Percentiles rank a stretch among this genome's conserved stretches.
These are phyloP conservation scores for Inga laurina DNA, from an alignment of 306 rosid species.

Conservation along the genomic window DNA sequence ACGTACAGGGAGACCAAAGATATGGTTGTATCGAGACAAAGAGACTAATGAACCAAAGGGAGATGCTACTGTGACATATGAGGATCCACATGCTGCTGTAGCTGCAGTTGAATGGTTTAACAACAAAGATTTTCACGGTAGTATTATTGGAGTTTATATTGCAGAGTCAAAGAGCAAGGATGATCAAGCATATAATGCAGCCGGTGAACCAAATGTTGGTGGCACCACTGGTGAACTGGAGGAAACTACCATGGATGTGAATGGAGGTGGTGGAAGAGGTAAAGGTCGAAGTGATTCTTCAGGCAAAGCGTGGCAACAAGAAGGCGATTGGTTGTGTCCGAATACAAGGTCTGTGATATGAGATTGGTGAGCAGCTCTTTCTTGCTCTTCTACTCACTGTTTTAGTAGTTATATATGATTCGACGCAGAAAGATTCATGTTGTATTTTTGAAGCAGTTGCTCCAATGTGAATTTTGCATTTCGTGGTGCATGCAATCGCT, in stretches of 20 bases:
- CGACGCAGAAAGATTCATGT: conserved; percentile 40
- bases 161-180: conserved; percentile 95
- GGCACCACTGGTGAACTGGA: conserved; percentile 51
- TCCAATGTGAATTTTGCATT: conserved; percentile 95
- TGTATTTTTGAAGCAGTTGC: conserved; percentile 66
- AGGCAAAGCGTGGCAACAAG: conserved; percentile 97
- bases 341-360: conserved; percentile 99
- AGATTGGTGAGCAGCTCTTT: conserved; percentile 97
- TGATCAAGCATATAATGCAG: conserved; percentile 55
- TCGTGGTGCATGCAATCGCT: conserved; percentile 98
- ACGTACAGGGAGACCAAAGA: conserved; percentile 88
- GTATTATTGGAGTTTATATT: conserved; percentile 75
- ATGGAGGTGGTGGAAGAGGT: conserved; percentile 68
- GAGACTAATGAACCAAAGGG: conserved; percentile 94
- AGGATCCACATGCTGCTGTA: conserved; percentile 94
- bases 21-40: conserved; percentile 91
- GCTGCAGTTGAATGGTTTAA: conserved; percentile 99
- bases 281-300: conserved; percentile 77
- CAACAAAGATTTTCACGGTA: conserved; percentile 92
- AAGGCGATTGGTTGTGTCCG: conserved; percentile 98
- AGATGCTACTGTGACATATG: conserved; percentile 96
- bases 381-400: conserved; percentile 57
- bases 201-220: conserved; percentile 52
- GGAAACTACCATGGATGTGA: conserved; percentile 51
- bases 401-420: conserved; percentile 8